Base-by-base conservation (phyloP, 2,329 filamentous ascomycete genomes). In the Didymella exigua region DNA sequence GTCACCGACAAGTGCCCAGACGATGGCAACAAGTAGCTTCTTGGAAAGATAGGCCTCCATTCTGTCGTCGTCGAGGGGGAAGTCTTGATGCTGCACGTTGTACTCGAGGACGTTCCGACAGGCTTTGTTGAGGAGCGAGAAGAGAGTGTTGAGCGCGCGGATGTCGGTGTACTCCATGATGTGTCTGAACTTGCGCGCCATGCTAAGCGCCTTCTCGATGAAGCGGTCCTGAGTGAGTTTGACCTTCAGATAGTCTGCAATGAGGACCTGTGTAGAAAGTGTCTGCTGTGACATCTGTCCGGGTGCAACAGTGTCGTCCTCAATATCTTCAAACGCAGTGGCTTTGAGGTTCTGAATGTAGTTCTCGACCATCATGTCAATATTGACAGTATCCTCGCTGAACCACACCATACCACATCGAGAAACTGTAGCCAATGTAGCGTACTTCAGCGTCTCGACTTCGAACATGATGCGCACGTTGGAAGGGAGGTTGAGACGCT, bases 381-480 rank as follows among this genome's bases (percentile, higher is more conserved):
- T 86, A 27, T 91, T 93, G 34, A 99, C 93, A 24, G 93, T 98
- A 71, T 99, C 96, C 68, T 97, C 93, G 72, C 92, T 99, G 79
- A 98, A 99, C 95, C 95, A 99, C 13, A 99, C 96, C 95, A 99
- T 99, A 83, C 95, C 95, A 75, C 95, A 99, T 78, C 95, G 92
- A 87, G 90, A 96, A 71, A 99, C 95, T n/a, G 95, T 99, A 51
- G 95, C 95, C 38, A 99, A 85, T 0, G 95, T 99, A 31, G 95
- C 95, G 73, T 99, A 99, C 73, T 96, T 96, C 56, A 99, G 82
- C 3, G 89, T 98, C 78, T 99, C 96, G 30, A 99, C 95, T 79
- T 99, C 95, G 70, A 99, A 99, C 93, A 99, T 97, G 77, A 99
- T 96, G 64, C 96, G 91, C 23, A 99, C 95, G 70, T 99, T 99